Percentiles rank a stretch among this genome's conserved stretches.
These are phyloP conservation scores for Zizania palustris DNA, from an alignment of 202 grass and related monocot genomes.

Conservation along the genomic window DNA sequence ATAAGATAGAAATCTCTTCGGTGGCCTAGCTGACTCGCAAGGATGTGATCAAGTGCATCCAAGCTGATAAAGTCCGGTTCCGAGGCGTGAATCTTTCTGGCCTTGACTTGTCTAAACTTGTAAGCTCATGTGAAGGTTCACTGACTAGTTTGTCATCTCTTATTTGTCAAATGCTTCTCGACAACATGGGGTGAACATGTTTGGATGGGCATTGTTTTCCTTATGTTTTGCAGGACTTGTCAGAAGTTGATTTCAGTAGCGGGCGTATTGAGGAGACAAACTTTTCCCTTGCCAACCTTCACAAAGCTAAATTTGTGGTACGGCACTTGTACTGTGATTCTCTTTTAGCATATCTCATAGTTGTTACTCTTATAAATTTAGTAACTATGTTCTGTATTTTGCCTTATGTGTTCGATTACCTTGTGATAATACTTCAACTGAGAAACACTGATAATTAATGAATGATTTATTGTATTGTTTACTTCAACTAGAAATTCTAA, in stretches of 20 bases:
- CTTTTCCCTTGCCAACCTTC: conserved; percentile 51
- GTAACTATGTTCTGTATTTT: neutral
- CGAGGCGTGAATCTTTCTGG: conserved; percentile 63
- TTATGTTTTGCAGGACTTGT: conserved; percentile 44
- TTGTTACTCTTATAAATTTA: conserved; percentile 10
- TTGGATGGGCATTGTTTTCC: neutral
- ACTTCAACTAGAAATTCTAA: neutral
- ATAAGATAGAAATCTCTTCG: conserved; percentile 19
- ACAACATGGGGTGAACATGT: neutral
- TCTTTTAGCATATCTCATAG: conserved; percentile 3
- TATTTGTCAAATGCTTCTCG: neutral
- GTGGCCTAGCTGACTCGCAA: conserved; percentile 53
- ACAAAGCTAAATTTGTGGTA: conserved; percentile 68
- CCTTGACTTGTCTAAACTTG: conserved; percentile 59
- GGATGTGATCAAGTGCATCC: conserved; percentile 68
- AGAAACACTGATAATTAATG: neutral
- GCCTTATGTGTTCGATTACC: neutral
- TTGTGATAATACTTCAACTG: neutral
- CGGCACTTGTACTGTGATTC: neutral
- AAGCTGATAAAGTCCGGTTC: conserved; percentile 52
- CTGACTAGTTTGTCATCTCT: neutral
- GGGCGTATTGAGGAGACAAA: conserved; percentile 47
- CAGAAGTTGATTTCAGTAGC: conserved; percentile 57
- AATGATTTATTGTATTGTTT: neutral
- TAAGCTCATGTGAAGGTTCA: conserved; percentile 28